Evolutionary conservation across 768 basidiomycete species (phyloP).

Genomic region (Podaxis rugospora): DNA sequence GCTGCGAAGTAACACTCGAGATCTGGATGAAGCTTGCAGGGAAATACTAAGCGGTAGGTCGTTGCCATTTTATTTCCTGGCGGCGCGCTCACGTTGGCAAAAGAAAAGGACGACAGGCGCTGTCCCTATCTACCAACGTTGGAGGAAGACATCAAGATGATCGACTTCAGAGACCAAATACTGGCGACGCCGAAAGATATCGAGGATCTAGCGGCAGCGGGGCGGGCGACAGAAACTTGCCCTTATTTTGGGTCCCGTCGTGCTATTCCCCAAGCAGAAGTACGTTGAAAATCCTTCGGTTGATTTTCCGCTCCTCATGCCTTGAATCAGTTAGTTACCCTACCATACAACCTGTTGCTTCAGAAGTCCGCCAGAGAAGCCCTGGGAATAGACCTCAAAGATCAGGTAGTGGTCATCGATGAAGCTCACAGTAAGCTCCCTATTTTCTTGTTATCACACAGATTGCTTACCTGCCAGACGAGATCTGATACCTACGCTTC

Average conservation of each 20-base stretch:
- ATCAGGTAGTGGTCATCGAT: constrained; percentile 88
- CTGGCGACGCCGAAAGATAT: constrained; percentile 89
- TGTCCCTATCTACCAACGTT: constrained; percentile 74
- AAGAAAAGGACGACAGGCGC: constrained; percentile 62
- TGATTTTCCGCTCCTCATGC: background rate
- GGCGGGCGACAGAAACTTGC: constrained; percentile 67
- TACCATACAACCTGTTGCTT: constrained; percentile 92
- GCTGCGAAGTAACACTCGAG: constrained; percentile 53
- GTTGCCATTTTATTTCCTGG: background rate
- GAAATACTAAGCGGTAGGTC: constrained; percentile 67
- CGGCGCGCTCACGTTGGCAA: background rate
- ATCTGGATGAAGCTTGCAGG: constrained; percentile 86
- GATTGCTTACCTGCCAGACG: background rate
- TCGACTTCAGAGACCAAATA: constrained; percentile 85
- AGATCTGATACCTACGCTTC: constrained; percentile 88
- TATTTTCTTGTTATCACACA: background rate
- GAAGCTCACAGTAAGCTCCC: constrained; percentile 86
- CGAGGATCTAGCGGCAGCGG: constrained; percentile 80
- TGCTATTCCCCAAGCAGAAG: constrained; percentile 90
- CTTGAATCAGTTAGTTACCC: constrained; percentile 64
- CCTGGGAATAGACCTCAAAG: constrained; percentile 77
- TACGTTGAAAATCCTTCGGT: constrained; percentile 26
- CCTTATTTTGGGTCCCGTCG: constrained; percentile 90
- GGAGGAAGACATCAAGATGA: constrained; percentile 65
- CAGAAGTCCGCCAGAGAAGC: constrained; percentile 82